These are phyloP conservation scores for Gautieria morchelliformis DNA, from an alignment of 768 basidiomycete genomes.

Conservation along the genomic window DNA sequence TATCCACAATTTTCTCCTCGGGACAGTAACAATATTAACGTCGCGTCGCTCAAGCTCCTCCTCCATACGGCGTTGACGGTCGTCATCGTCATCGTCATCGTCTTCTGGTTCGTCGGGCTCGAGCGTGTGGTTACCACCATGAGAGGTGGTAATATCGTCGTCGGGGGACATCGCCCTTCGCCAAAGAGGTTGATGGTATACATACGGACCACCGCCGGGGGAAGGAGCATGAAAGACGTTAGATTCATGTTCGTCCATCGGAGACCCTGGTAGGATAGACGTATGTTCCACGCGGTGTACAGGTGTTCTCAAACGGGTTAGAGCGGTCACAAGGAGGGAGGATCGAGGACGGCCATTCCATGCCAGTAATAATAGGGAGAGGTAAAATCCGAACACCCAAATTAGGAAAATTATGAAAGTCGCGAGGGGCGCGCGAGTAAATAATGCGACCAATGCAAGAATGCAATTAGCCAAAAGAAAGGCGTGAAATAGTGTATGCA, in stretches of 20 bases:
- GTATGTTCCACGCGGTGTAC: constrained; percentile 10
- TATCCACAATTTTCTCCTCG: constrained; percentile 65
- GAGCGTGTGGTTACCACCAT: constrained; percentile 36
- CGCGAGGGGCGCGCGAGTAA: constrained; percentile 42
- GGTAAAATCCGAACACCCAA: constrained; percentile 53
- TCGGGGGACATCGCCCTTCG: constrained; percentile 31
- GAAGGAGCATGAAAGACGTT: constrained; percentile 38
- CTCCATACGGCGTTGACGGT: constrained; percentile 65
- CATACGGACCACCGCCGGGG: constrained; percentile 47
- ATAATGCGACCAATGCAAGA: constrained; percentile 49
- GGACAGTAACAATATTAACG: constrained; percentile 70
- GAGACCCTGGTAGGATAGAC: constrained; percentile 21
- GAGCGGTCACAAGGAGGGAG: constrained; percentile 45
- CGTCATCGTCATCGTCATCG: constrained; percentile 66
- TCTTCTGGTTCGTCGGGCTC: constrained; percentile 39
- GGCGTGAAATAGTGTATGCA: constrained; percentile 47
- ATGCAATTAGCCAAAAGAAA: constrained; percentile 50
- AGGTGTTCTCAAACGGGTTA: constrained; percentile 33
- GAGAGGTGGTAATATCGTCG: constrained; percentile 29
- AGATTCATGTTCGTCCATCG: constrained; percentile 19
- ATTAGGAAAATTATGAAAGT: constrained; percentile 57
- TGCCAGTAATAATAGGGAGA: constrained; percentile 40
- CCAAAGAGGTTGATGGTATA: constrained; percentile 50
- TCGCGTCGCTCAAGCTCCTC: constrained; percentile 76
- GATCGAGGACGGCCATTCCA: constrained; percentile 48